These are phyloP conservation scores for Cupressus sempervirens DNA, from an alignment of 75 land plant genomes.

Conservation along the genomic window DNA sequence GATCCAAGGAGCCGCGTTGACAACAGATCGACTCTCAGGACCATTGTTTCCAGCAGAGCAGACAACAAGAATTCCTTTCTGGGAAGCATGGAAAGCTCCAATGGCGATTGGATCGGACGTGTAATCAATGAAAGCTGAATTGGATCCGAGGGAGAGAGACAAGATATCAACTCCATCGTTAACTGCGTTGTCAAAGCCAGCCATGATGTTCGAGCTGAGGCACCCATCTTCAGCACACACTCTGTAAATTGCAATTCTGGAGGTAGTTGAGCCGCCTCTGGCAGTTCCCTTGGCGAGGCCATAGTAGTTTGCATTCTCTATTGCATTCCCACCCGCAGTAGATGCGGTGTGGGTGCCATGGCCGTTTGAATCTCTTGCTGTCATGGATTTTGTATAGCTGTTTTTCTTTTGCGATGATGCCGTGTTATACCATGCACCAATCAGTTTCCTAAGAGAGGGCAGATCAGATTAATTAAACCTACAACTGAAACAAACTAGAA, in stretches of 20 bases:
- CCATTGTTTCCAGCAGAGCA: slow-evolving; percentile 76
- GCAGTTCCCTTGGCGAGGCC: slow-evolving; percentile 65
- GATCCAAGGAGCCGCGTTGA: slow-evolving; percentile 73
- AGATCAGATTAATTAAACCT: neutral
- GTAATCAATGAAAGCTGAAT: slow-evolving; percentile 34
- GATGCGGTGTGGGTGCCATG: slow-evolving; percentile 82
- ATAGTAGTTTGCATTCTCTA: slow-evolving; percentile 44
- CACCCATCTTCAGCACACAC: slow-evolving; percentile 55
- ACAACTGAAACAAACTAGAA: neutral
- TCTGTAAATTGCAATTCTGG: slow-evolving; percentile 62
- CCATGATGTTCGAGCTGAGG: slow-evolving; percentile 40
- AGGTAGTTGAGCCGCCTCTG: slow-evolving; percentile 50
- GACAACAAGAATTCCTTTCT: slow-evolving; percentile 47
- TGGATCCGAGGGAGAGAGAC: slow-evolving; percentile 59
- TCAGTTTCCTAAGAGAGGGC: slow-evolving; percentile 41
- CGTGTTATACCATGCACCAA: slow-evolving; percentile 63
- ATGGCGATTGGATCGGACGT: slow-evolving; percentile 65
- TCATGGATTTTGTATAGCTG: slow-evolving; percentile 7
- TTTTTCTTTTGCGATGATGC: neutral
- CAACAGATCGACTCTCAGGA: slow-evolving; percentile 49
- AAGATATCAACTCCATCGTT: slow-evolving; percentile 70
- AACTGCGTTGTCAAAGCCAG: slow-evolving; percentile 72
- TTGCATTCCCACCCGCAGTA: slow-evolving; percentile 52
- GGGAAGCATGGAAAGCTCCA: slow-evolving; percentile 66
- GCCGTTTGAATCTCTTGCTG: slow-evolving; percentile 59